These are phyloP conservation scores for Epichloe bromicola DNA, from an alignment of 2,329 filamentous ascomycete species.

Conservation along the genomic window DNA sequence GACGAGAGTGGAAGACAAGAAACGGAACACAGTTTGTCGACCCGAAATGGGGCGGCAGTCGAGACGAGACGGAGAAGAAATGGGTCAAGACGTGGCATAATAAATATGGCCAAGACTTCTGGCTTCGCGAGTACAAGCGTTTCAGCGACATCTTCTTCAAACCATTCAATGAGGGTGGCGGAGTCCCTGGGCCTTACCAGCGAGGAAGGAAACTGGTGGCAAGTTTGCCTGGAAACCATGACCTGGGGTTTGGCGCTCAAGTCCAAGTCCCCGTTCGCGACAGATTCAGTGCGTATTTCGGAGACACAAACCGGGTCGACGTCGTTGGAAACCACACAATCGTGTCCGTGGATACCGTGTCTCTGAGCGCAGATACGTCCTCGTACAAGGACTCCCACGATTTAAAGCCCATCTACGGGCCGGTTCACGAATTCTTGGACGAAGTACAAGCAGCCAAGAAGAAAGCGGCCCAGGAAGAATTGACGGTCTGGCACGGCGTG, in stretches of 20 bases:
- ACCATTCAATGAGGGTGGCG: slow-evolving; percentile 47
- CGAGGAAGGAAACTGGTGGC: slow-evolving; percentile 66
- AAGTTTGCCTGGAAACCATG: slow-evolving; percentile 87
- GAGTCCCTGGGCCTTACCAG: slow-evolving; percentile 42
- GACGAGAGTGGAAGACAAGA: slow-evolving; percentile 79
- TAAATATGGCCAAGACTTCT: slow-evolving; percentile 69
- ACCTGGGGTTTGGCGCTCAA: slow-evolving; percentile 78
- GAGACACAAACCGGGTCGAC: slow-evolving; percentile 81
- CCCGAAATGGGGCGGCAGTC: slow-evolving; percentile 41
- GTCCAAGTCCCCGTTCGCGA: slow-evolving; percentile 70
- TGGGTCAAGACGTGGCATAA: slow-evolving; percentile 54
- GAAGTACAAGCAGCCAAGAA: slow-evolving; percentile 50
- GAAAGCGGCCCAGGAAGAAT: slow-evolving; percentile 54
- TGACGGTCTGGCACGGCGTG: slow-evolving; percentile 52
- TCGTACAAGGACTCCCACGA: slow-evolving; percentile 37
- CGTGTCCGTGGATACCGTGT: slow-evolving; percentile 81
- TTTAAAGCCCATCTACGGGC: slow-evolving; percentile 55
- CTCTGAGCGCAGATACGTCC: slow-evolving; percentile 59
- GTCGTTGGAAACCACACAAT: slow-evolving; percentile 91
- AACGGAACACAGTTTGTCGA: slow-evolving; percentile 43
- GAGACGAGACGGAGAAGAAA: slow-evolving; percentile 38
- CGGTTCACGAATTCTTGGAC: slow-evolving; percentile 64
- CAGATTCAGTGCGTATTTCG: slow-evolving; percentile 79
- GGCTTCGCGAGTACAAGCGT: slow-evolving; percentile 73
- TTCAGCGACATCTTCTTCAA: slow-evolving; percentile 79